Conservation (phyloP, 495 filamentous ascomycete genomes). For the Aspergillus coremiiformis region DNA sequence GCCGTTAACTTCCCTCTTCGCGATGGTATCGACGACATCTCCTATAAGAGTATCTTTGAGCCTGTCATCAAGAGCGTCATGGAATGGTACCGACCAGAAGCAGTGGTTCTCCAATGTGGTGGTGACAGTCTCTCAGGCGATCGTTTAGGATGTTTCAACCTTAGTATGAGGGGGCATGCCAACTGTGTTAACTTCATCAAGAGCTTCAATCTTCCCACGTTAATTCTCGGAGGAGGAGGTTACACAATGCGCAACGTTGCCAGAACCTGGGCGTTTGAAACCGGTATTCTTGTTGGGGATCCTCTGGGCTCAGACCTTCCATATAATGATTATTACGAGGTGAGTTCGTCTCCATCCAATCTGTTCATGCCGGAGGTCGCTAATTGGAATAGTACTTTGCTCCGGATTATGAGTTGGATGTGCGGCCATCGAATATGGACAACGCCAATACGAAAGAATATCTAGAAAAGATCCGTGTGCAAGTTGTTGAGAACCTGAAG, state of each 20-base stretch:
- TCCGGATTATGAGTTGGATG: conserved; percentile 92
- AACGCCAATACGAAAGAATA: conserved; percentile 95
- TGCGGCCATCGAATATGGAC: conserved; percentile 96
- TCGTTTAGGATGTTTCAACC: conserved; percentile 92
- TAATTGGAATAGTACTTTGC: conserved; percentile 72
- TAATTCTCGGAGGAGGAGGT: conserved; percentile 90
- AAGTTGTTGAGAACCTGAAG: conserved; percentile 88
- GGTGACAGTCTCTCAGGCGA: conserved; percentile 94
- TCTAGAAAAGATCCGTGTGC: conserved; percentile 86
- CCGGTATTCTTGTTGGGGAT: conserved; percentile 78
- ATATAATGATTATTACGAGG: conserved; percentile 98
- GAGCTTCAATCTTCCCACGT: conserved; percentile 79
- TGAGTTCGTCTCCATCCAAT: conserved; percentile 30
- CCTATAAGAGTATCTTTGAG: conserved; percentile 94
- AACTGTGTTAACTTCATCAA: conserved; percentile 97
- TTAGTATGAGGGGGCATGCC: conserved; percentile 95
- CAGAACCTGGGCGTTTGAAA: conserved; percentile 95
- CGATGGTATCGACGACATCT: conserved; percentile 87
- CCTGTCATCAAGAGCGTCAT: conserved; percentile 89
- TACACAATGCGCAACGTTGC: conserved; percentile 99
- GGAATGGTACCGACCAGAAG: conserved; percentile 91
- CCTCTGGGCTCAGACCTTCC: conserved; percentile 76
- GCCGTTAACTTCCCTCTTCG: conserved; percentile 94
- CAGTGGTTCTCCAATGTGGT: conserved; percentile 93
- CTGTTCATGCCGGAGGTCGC: neutral